phyloP scores from a whole-genome alignment of 176 grass and related monocot genomes.

The Aegilops bicornis region DNA sequence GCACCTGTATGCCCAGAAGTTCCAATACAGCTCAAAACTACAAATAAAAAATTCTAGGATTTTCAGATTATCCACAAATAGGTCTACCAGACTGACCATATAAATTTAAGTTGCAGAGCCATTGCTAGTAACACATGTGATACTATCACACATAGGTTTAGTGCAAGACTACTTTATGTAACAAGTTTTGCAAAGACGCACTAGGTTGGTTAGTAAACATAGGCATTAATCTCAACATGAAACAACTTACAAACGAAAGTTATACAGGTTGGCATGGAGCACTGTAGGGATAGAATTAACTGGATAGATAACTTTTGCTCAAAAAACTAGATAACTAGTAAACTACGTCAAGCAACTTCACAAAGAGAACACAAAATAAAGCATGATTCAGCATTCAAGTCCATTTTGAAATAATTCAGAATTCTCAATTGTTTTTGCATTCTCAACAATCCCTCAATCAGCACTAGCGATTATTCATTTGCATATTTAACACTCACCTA shows the following conservation, averaged over 20 bases:
- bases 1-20: not conserved
- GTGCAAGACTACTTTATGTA: not conserved
- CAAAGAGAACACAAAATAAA: not conserved
- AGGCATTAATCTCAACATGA: not conserved
- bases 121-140: not conserved
- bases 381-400: not conserved
- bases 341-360: not conserved
- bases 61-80: slow-evolving; percentile 12
- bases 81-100: not conserved
- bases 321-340: too few relatives aligned
- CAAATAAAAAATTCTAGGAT: not conserved
- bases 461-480: not conserved
- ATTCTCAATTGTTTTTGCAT: not conserved
- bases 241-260: not conserved
- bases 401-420: not conserved
- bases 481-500: not conserved
- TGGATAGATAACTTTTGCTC: too few relatives aligned
- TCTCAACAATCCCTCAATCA: slow-evolving; percentile 1
- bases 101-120: not conserved
- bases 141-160: not conserved
- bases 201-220: not conserved
- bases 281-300: too few relatives aligned
- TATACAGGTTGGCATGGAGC: not conserved
- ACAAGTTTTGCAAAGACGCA: not conserved
- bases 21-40: slow-evolving; percentile 17